Base-by-base conservation (phyloP, 169 alveolate genomes). In the Cryptosporidium ryanae region DNA sequence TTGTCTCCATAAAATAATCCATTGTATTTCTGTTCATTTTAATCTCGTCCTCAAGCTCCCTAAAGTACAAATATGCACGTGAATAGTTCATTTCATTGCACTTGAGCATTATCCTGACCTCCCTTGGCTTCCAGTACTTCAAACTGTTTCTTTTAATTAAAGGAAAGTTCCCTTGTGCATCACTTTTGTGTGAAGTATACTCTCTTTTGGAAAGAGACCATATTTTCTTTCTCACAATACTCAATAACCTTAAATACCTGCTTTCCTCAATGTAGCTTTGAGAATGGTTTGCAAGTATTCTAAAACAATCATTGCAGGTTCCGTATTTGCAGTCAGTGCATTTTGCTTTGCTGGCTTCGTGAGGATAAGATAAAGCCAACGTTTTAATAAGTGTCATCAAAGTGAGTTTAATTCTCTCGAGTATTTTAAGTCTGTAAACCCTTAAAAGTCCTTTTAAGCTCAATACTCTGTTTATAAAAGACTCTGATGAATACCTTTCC, bases 251-350 rank as follows among this genome's bases (percentile, higher is more conserved):
- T 23, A 8, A 21, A 17, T 68, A 68, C 25, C 23, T 68, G 5
- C 2, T 0, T 23, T 18, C 43, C 23, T 31, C 23, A 5, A 6
- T n/a, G 0, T 21, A 23, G 10, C 29, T 31, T 13, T 48, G 54
- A 12, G 13, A 31, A 1, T 18, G 17, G 10, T 21, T 29, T 7
- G 2, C 52, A n/a, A 13, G 3, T 29, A 10, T 68, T 21, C 25
- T n/a, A n/a, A n/a, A 54, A 17, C 83, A 68, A 54, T 68, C 67
- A 54, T 68, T 68, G 43, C 83, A 68, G 8, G n/a, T 25, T 4
- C 49, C 23, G 4, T 68, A 17, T 54, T 55, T 52, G 32, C 83
- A 68, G 4, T 43, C 23, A 2, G 2, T 68, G 32, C 83, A 68
- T 13, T 55, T 46, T 8, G 0, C 2, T 27, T 27, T 25, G 7